Evolutionary conservation across 2,329 filamentous ascomycete species (phyloP).

Genomic region (Trichoderma asperellum): DNA sequence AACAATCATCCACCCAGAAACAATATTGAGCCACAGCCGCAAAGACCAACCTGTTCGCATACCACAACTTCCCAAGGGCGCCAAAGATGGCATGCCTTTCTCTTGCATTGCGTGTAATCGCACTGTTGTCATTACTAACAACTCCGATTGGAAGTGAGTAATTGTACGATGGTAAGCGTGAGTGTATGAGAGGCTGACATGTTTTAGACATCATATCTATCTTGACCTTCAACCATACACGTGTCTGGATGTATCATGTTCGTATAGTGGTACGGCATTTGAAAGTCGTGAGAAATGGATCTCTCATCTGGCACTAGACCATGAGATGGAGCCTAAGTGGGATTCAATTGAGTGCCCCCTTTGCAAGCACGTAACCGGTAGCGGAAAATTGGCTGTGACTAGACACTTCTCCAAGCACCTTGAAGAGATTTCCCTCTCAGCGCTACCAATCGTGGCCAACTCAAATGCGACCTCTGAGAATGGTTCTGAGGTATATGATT

Average conservation of each 20-base stretch:
- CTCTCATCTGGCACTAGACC: background rate
- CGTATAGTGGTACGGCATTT: background rate
- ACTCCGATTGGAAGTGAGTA: background rate
- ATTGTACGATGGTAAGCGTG: too few relatives aligned
- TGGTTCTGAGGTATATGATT: background rate
- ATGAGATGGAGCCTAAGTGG: slow-evolving; percentile 2
- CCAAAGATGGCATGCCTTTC: background rate
- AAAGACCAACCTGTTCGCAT: background rate
- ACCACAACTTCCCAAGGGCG: background rate
- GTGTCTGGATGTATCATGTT: background rate
- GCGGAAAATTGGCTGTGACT: background rate
- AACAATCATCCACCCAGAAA: background rate
- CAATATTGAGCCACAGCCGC: background rate
- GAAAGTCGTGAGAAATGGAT: slow-evolving; percentile 4
- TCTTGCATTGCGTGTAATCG: background rate
- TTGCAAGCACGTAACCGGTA: background rate
- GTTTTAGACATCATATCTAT: background rate
- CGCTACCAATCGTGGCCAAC: background rate
- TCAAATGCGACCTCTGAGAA: background rate
- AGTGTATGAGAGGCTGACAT: background rate
- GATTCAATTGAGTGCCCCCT: background rate
- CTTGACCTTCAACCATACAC: background rate
- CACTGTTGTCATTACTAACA: background rate
- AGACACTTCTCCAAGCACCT: background rate
- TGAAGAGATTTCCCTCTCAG: slow-evolving; percentile 3